Percentiles rank a stretch among this genome's conserved stretches.
phyloP scores from a whole-genome alignment of 768 basidiomycete genomes.

The Jaapia argillacea region DNA sequence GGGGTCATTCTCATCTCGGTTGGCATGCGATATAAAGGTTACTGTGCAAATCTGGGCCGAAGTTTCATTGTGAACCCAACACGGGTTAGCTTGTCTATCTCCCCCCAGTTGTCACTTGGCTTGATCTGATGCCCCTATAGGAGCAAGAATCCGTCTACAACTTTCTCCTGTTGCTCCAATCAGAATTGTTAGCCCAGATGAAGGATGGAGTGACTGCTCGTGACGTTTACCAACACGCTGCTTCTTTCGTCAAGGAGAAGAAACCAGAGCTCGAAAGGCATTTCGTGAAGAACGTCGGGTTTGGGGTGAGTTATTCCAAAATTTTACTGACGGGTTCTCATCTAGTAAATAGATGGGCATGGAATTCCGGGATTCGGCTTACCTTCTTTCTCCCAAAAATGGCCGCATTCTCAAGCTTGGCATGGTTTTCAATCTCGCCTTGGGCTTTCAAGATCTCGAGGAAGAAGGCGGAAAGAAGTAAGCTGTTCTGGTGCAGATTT shows the following conservation, averaged over 20 bases:
- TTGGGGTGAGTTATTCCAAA: constrained; percentile 48
- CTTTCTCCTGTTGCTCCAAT: constrained; percentile 68
- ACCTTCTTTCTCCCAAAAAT: constrained; percentile 78
- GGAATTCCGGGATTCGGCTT: constrained; percentile 87
- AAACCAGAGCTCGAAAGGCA: constrained; percentile 74
- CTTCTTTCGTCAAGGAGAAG: constrained; percentile 63
- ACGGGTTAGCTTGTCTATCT: constrained; percentile 36
- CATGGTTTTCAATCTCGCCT: constrained; percentile 78
- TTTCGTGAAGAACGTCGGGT: constrained; percentile 86
- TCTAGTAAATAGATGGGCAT: constrained; percentile 70
- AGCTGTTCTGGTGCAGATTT: constrained; percentile 9
- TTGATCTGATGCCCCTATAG: constrained; percentile 28
- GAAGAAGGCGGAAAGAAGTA: constrained; percentile 76
- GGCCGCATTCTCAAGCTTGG: constrained; percentile 54
- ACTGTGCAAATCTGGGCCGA: constrained; percentile 86
- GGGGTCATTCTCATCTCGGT: constrained; percentile 84
- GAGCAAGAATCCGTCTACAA: constrained; percentile 87
- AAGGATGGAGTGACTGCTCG: constrained; percentile 69
- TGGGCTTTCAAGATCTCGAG: constrained; percentile 78
- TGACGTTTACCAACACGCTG: constrained; percentile 75
- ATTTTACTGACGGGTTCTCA: background rate
- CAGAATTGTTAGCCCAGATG: constrained; percentile 63
- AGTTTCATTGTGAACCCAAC: constrained; percentile 95
- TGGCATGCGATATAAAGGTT: constrained; percentile 87
- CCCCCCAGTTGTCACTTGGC: background rate